A percentile compares a stretch with the other conserved stretches of the same genome.
Conservation (phyloP, 2,329 filamentous ascomycete species). For the Fusarium fracticaudum region DNA sequence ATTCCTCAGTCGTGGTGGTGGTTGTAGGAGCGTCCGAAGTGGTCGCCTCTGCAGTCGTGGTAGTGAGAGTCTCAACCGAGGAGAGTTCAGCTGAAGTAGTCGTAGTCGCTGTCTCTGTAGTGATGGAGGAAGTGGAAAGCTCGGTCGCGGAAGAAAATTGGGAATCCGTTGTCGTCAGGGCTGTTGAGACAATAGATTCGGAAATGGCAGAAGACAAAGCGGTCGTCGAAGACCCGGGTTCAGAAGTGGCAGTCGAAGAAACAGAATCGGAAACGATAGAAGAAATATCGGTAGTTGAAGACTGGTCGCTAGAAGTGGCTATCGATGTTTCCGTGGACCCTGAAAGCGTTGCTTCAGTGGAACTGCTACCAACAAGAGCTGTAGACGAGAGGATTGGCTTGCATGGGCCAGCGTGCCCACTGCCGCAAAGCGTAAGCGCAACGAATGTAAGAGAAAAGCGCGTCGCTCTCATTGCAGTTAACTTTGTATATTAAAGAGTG, state of each 20-base stretch:
- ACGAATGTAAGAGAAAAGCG: not conserved
- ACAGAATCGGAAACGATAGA: not conserved
- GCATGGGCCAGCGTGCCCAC: not conserved
- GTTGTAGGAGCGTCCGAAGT: too few species aligned
- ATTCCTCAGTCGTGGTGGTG: too few species aligned
- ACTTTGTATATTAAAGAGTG: too few species aligned
- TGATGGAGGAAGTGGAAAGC: too few species aligned
- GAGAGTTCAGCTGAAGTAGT: too few species aligned
- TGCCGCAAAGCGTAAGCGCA: not conserved
- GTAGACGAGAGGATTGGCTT: not conserved
- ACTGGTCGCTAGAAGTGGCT: not conserved
- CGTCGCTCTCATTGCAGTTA: not conserved
- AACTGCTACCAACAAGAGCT: not conserved
- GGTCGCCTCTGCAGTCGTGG: too few species aligned
- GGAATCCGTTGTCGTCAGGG: too few species aligned
- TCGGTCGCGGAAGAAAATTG: too few species aligned
- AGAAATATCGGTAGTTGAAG: not conserved
- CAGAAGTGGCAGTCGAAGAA: not conserved
- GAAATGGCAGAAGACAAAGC: too few species aligned
- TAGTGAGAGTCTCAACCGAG: rapidly evolving
- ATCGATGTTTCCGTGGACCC: not conserved
- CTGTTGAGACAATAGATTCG: too few species aligned
- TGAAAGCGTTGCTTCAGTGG: not conserved
- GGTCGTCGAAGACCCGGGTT: rapidly evolving
- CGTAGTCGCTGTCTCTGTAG: too few species aligned